A percentile compares a stretch with the other conserved stretches of the same genome.
phyloP scores from a whole-genome alignment of 2,329 filamentous ascomycete genomes.

The Orbilia brochopaga region DNA sequence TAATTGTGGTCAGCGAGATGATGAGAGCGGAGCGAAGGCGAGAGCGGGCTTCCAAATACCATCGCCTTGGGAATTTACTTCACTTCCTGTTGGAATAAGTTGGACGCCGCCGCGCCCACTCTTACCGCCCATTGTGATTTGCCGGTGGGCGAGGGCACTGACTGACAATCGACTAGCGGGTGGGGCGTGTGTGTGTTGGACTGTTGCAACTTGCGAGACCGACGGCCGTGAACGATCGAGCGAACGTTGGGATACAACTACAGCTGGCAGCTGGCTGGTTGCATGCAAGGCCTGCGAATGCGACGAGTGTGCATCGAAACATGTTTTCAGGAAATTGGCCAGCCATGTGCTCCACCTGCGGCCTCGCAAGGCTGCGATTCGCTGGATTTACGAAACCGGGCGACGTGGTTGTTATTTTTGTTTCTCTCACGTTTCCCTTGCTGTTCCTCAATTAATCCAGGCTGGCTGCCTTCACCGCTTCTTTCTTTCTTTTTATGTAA shows the following conservation, averaged over 20 bases:
- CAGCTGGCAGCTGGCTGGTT: constrained; percentile 1
- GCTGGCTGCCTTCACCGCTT: no score
- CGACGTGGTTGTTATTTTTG: not conserved
- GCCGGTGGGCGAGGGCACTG: not conserved
- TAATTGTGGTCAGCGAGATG: not conserved
- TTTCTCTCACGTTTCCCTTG: not conserved
- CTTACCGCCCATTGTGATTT: not conserved
- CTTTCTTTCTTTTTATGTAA: not conserved
- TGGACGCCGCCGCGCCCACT: not conserved
- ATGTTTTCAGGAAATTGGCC: constrained; percentile 13
- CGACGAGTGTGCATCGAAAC: constrained; percentile 1
- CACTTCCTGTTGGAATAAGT: constrained; percentile 7
- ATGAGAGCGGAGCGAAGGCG: constrained; percentile 2
- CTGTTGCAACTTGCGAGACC: constrained; percentile 37
- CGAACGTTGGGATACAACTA: not conserved
- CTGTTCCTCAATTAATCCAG: no score
- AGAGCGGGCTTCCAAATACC: constrained; percentile 26
- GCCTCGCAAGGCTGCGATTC: constrained; percentile 12
- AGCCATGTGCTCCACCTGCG: constrained; percentile 19
- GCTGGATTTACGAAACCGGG: constrained; percentile 40
- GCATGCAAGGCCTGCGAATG: constrained; percentile 14
- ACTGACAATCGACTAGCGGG: not conserved
- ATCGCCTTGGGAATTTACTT: constrained; percentile 26
- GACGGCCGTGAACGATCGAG: not conserved
- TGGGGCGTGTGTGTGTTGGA: constrained; percentile 24